These are phyloP conservation scores for Leccinum imitatum DNA, from an alignment of 768 basidiomycete species.

Conservation along the genomic window DNA sequence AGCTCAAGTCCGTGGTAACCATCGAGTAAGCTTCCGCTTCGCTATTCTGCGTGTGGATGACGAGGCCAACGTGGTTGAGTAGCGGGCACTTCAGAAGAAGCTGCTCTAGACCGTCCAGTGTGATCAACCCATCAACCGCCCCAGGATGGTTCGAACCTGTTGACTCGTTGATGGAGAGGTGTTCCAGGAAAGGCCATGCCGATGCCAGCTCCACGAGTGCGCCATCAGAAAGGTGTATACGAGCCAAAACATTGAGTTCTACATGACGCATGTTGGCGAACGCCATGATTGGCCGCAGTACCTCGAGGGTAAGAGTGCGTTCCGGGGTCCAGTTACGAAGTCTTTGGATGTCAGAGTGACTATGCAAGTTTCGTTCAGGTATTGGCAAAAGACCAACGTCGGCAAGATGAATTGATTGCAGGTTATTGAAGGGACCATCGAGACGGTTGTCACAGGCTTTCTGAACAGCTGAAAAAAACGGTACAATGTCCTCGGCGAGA, in stretches of 20 bases:
- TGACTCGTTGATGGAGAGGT: neutral
- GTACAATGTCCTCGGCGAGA: neutral
- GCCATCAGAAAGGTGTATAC: no score
- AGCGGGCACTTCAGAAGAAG: neutral
- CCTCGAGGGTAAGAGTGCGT: neutral
- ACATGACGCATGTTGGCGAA: neutral
- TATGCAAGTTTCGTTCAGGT: neutral
- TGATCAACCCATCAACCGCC: neutral
- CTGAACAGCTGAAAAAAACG: neutral
- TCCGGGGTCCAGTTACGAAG: neutral
- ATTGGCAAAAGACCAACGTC: neutral
- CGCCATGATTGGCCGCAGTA: neutral
- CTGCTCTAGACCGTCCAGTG: neutral
- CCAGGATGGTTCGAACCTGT: neutral
- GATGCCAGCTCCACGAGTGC: no score
- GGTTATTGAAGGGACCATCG: no score
- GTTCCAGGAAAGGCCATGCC: no score
- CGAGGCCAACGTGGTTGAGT: neutral
- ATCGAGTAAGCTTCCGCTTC: no score
- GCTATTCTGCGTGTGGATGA: neutral
- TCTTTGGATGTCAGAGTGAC: neutral
- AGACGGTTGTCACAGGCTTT: neutral
- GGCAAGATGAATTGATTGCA: neutral
- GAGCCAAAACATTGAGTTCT: no score
- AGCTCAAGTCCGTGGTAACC: neutral